Evolutionary conservation across 208 protist genomes (phyloP), one percentile per base, ranked within the genome.

Genomic region (Crithidia thermophila): DNA sequence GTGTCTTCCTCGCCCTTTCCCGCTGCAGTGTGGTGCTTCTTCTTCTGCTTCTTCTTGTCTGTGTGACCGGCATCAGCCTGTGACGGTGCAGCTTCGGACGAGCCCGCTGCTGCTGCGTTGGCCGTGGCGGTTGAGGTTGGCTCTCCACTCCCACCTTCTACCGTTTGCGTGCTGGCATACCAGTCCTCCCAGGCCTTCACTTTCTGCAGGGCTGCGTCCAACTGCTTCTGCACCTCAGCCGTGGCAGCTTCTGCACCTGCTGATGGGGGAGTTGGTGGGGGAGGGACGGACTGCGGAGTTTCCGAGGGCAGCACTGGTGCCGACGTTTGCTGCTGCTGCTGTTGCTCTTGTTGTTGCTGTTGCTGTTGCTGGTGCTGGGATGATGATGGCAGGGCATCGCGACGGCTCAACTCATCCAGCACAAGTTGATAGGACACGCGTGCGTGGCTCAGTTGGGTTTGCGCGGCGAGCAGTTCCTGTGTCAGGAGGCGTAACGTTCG

Each of bases 171-270:
- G 39, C 28, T 81, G 33, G 42, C 46, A 42, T 84, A 90, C 84
- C 84, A 90, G 25, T 58, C 64, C 57, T 90, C 84, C 84, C 84
- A 90, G 27, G 84, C 84, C 31, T 75, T 53, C 60, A 90, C 40
- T 45, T 90, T 90, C 2, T 61, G 64, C 27, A 78, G 69, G 4
- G 77, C 72, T 21, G 39, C 43, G 39, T 42, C 59, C 43, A 90
- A 69, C 31, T 80, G 66, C 34, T 53, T 39, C 23, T 72, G 50
- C 34, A 90, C 56, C 18, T 52, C 58, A 0, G 42, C 36, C 4
- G 31, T 3, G 1, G 14, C 21, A 28, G 31, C 33, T 36, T n/a
- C 3, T 39, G 21, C 33, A 51, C 10, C 4, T 37, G 4, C 14
- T 31, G 58, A 28, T 42, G 40, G 45, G 10, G 42, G 33, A 20